Evolutionary conservation across 202 grass and related monocot genomes (phyloP), one percentile per base, ranked within the genome.

Genomic region (Hordeum pubiflorum): DNA sequence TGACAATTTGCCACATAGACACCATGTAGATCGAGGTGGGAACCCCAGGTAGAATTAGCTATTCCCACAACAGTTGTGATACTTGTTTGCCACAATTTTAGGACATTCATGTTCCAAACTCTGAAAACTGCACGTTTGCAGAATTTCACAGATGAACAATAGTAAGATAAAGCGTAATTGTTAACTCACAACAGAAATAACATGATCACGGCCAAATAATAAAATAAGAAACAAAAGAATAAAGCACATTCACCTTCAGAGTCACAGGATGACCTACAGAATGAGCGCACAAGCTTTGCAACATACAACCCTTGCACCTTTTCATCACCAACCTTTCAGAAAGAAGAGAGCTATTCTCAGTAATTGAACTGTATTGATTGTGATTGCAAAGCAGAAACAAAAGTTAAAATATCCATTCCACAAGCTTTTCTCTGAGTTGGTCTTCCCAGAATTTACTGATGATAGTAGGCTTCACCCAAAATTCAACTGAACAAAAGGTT

Each of bases 301-400:
- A 91, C 80, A 88, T 98, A 93, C 72, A 98, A 76, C 13, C 92
- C 95, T 84, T 93, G 92, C 55, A 98, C 84, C 82, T 94, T 98
- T 43, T 94, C 95, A 88, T 94, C 95, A 20, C 86, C 90, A 82
- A 78, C 90, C 90, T 98, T 72, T 87, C 66, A 75, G 83, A 89
- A 20, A 67, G 22, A 60, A 82, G 23, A 69, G 1, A 57, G 5
- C 21, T n/a, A 74, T 18, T 58, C 24, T 85, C 22, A 57, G 67
- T 70, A 74, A 72, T 59, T 31, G 41, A 1, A 44, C 3, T 34
- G 24, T 26, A 26, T 26, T 26, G 24, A 26, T 26, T 26, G 24
- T 32, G 81, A 57, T n/a, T 58, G 61, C 48, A 40, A 43, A 43
- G 66, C 1, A 14, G 3, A 5, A 69, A 36, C 22, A 57, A 22